phyloP scores from a whole-genome alignment of 2,329 filamentous ascomycete species.

The Penicillium janthinellum region DNA sequence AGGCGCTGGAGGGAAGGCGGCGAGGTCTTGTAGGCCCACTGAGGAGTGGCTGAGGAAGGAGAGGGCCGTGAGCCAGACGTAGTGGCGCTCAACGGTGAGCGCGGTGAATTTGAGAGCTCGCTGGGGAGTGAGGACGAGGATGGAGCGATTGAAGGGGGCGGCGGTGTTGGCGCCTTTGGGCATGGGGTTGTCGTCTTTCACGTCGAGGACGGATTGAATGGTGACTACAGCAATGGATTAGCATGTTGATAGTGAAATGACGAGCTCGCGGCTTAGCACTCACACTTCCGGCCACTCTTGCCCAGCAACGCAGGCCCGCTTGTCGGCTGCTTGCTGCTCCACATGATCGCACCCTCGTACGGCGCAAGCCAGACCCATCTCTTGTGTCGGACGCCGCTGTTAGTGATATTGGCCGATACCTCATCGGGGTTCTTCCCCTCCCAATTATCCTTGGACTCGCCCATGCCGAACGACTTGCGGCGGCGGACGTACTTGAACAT shows the following conservation, averaged over 20 bases:
- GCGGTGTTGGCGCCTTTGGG: constrained; percentile 66
- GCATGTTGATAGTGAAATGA: constrained; percentile 1
- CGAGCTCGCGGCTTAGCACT: constrained; percentile 47
- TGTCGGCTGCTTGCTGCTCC: constrained; percentile 96
- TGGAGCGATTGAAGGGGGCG: constrained; percentile 82
- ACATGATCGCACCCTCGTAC: constrained; percentile 93
- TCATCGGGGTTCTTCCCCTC: constrained; percentile 64
- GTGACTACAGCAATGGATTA: constrained; percentile 60
- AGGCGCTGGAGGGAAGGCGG: constrained; percentile 59
- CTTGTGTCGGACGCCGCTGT: constrained; percentile 75
- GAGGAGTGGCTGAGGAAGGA: constrained; percentile 93
- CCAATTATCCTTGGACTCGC: constrained; percentile 48
- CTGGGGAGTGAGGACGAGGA: constrained; percentile 89
- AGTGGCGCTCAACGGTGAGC: constrained; percentile 78
- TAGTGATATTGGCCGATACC: constrained; percentile 68
- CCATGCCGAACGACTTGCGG: constrained; percentile 85
- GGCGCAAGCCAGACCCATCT: constrained; percentile 98
- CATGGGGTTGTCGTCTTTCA: constrained; percentile 86
- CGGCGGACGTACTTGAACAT: constrained; percentile 53
- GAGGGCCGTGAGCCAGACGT: constrained; percentile 89
- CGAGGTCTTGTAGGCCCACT: constrained; percentile 75
- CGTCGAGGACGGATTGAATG: constrained; percentile 95
- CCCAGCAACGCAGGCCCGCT: constrained; percentile 86
- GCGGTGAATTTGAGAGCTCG: constrained; percentile 95
- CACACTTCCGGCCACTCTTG: constrained; percentile 91